A percentile compares a stretch with the other conserved stretches of the same genome.
Evolutionary conservation across 2,329 filamentous ascomycete species (phyloP).

Genomic region (Xenoacremonium recifei): DNA sequence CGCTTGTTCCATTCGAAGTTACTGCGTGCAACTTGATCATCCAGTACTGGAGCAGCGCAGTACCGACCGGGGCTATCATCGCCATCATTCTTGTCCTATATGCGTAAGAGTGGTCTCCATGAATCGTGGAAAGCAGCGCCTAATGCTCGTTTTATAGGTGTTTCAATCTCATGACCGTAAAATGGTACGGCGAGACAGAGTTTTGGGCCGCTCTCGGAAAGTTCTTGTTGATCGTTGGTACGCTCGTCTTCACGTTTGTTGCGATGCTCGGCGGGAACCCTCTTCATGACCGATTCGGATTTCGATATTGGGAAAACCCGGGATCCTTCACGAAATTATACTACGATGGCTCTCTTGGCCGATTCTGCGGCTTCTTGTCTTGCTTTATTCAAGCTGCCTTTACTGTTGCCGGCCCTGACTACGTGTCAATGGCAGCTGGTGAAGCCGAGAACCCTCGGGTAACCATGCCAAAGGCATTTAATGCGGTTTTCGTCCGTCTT

Average conservation of each 20-base stretch:
- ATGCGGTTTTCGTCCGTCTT: conserved; percentile 35
- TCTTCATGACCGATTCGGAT: conserved; percentile 23
- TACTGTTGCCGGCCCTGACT: conserved; percentile 42
- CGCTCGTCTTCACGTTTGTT: conserved; percentile 49
- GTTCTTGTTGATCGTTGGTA: conserved; percentile 45
- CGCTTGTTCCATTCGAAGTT: too few species aligned
- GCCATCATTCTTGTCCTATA: too few species aligned
- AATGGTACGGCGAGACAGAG: conserved; percentile 57
- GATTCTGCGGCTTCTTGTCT: conserved; percentile 43
- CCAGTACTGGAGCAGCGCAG: too few species aligned
- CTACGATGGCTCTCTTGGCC: too few species aligned
- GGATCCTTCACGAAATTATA: background rate
- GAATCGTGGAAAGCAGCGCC: too few species aligned
- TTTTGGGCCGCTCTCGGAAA: conserved; percentile 49
- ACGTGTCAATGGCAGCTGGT: conserved; percentile 32
- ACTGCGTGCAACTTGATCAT: too few species aligned
- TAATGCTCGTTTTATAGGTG: too few species aligned
- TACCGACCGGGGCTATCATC: too few species aligned
- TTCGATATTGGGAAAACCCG: background rate
- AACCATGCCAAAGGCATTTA: conserved; percentile 34
- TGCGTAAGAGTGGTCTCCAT: too few species aligned
- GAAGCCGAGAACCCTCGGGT: conserved; percentile 34
- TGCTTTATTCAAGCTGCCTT: conserved; percentile 49
- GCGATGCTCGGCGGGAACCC: conserved; percentile 46
- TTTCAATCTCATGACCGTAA: too few species aligned